A percentile compares a stretch with the other conserved stretches of the same genome.
phyloP scores from a whole-genome alignment of 805 yeast species.

The Candida oleophila region DNA sequence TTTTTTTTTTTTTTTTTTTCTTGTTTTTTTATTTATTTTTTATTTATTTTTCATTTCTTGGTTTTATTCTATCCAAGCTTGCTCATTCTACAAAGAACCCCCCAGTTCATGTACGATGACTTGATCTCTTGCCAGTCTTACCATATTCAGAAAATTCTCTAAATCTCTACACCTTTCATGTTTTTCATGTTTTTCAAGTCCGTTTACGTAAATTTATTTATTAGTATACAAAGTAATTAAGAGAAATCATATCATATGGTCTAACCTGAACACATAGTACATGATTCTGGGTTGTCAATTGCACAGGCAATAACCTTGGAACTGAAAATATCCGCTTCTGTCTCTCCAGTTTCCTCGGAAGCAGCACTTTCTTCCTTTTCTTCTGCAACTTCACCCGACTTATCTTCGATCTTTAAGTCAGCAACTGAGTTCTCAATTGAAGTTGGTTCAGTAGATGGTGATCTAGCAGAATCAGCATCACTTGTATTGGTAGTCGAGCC shows the following conservation, averaged over 20 bases:
- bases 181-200: no score
- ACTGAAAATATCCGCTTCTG: constrained; percentile 70
- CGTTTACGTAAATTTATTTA: constrained; percentile 6
- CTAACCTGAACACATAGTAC: constrained; percentile 98
- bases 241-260: no score
- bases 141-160: no score
- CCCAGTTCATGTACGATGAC: no score
- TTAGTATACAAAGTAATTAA: constrained; percentile 8
- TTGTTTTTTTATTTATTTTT: no score
- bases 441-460: constrained; percentile 40
- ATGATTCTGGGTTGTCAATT: constrained; percentile 93
- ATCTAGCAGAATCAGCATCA: constrained; percentile 19
- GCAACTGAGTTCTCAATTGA: constrained; percentile 48
- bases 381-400: constrained; percentile 13
- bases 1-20: no score
- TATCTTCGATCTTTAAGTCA: constrained; percentile 38
- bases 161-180: no score
- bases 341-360: constrained; percentile 12
- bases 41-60: no score
- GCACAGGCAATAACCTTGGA: constrained; percentile 96
- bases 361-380: constrained; percentile 12
- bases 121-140: no score
- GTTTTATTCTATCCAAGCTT: no score
- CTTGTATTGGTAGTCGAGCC: constrained; percentile 15
- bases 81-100: no score